Percentiles rank a stretch among this genome's conserved stretches.
Conservation (phyloP, 352 stramenopile species). For the Phytophthora rubi region DNA sequence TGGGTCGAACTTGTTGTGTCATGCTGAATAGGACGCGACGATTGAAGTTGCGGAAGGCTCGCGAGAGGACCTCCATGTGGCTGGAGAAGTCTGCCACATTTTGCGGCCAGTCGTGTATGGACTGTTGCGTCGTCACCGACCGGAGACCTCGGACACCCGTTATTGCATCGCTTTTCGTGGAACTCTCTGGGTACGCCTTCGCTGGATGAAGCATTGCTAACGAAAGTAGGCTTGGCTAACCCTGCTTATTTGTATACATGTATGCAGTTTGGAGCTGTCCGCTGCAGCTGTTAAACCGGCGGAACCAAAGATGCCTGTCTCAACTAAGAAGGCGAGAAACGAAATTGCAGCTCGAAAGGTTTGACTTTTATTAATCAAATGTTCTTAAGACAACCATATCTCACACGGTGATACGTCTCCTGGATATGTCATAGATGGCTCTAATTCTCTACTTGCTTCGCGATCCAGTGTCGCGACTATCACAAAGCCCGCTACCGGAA, state of each 20-base stretch:
- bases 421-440: slow-evolving; percentile 63
- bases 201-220: neutral
- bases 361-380: slow-evolving; percentile 3
- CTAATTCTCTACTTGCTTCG: too few relatives aligned
- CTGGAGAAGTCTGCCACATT: slow-evolving; percentile 80
- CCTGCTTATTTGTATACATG: slow-evolving; percentile 1
- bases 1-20: neutral
- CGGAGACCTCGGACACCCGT: slow-evolving; percentile 66
- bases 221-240: slow-evolving; percentile 7
- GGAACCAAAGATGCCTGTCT: slow-evolving; percentile 27
- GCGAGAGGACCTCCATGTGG: slow-evolving; percentile 59
- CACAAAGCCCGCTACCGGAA: too few relatives aligned
- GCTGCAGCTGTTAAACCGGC: slow-evolving; percentile 58
- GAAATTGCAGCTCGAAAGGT: slow-evolving; percentile 76
- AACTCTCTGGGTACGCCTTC: slow-evolving; percentile 58
- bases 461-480: too few relatives aligned
- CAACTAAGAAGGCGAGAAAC: slow-evolving; percentile 50
- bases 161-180: slow-evolving; percentile 61
- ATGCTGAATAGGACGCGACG: slow-evolving; percentile 51
- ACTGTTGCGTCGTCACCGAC: slow-evolving; percentile 61
- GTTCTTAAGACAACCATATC: too few relatives aligned
- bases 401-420: too few relatives aligned
- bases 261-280: slow-evolving; percentile 60
- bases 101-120: slow-evolving; percentile 56
- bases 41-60: slow-evolving; percentile 39